These are phyloP conservation scores for Cryoendolithus antarcticus DNA, from an alignment of 2,329 filamentous ascomycete genomes.

Conservation along the genomic window DNA sequence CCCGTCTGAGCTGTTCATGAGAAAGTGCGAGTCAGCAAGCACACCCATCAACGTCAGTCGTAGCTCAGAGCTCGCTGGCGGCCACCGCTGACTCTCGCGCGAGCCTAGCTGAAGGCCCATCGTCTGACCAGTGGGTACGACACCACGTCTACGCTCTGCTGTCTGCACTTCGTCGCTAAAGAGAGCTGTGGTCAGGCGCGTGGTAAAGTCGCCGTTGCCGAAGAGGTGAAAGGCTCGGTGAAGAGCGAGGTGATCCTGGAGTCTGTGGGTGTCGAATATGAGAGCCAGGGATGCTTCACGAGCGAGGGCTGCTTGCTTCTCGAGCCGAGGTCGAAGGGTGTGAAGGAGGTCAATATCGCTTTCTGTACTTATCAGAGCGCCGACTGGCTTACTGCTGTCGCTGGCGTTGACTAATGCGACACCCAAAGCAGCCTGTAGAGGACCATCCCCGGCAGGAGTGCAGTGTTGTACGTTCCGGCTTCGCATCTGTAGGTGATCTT, in stretches of 20 bases:
- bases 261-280: slow-evolving; percentile 60
- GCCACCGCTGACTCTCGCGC: slow-evolving; percentile 61
- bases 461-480: background rate
- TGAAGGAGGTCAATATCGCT: background rate
- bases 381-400: background rate
- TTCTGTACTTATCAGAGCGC: background rate
- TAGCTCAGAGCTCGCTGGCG: slow-evolving; percentile 87
- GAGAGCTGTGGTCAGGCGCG: slow-evolving; percentile 65
- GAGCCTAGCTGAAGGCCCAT: slow-evolving; percentile 78
- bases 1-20: slow-evolving; percentile 10
- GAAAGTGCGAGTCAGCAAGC: slow-evolving; percentile 58
- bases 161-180: slow-evolving; percentile 75
- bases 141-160: slow-evolving; percentile 59
- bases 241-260: slow-evolving; percentile 60
- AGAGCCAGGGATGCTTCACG: slow-evolving; percentile 65
- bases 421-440: background rate
- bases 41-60: slow-evolving; percentile 78
- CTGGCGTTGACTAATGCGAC: background rate
- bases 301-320: slow-evolving; percentile 62
- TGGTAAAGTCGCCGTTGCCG: slow-evolving; percentile 72
- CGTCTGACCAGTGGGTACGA: slow-evolving; percentile 53
- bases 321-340: slow-evolving; percentile 45
- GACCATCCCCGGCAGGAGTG: background rate
- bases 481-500: background rate
- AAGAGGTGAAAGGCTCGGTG: slow-evolving; percentile 75